These are phyloP conservation scores for Arabis hirsuta DNA, from an alignment of 345 rosid species.

Conservation along the genomic window DNA sequence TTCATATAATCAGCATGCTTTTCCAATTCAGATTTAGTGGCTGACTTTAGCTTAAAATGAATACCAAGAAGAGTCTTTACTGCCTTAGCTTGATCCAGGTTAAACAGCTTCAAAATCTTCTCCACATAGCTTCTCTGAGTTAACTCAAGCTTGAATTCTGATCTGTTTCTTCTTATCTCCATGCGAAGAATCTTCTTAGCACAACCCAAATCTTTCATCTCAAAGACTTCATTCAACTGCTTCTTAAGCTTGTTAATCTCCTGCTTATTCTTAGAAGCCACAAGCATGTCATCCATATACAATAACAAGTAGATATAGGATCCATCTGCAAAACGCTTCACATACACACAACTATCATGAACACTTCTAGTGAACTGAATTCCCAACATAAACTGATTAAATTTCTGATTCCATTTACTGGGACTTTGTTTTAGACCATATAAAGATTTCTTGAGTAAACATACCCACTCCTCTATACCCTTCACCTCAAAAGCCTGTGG, in stretches of 20 bases:
- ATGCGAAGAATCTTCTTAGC: not conserved
- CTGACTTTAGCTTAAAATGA: not conserved
- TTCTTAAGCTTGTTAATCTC: not conserved
- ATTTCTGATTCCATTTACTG: not conserved
- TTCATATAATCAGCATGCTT: not conserved
- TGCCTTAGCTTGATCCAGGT: not conserved
- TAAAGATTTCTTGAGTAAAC: not conserved
- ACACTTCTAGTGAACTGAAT: not conserved
- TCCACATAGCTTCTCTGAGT: not conserved
- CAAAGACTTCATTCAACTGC: not conserved
- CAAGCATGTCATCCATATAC: not conserved
- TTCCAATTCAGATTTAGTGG: not conserved
- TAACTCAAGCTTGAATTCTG: not conserved
- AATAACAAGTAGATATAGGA: not conserved
- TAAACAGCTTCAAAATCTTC: not conserved
- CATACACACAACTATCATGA: not conserved
- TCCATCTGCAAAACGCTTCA: not conserved
- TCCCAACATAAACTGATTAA: not conserved
- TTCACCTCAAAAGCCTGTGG: not conserved
- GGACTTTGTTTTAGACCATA: not conserved
- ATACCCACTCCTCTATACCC: not conserved
- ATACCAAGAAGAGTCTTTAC: not conserved
- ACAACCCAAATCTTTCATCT: not conserved
- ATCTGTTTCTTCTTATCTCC: not conserved
- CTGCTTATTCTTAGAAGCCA: not conserved